A percentile compares a stretch with the other conserved stretches of the same genome.
phyloP scores from a whole-genome alignment of 208 protist species.

The Angomonas ambiguus region DNA sequence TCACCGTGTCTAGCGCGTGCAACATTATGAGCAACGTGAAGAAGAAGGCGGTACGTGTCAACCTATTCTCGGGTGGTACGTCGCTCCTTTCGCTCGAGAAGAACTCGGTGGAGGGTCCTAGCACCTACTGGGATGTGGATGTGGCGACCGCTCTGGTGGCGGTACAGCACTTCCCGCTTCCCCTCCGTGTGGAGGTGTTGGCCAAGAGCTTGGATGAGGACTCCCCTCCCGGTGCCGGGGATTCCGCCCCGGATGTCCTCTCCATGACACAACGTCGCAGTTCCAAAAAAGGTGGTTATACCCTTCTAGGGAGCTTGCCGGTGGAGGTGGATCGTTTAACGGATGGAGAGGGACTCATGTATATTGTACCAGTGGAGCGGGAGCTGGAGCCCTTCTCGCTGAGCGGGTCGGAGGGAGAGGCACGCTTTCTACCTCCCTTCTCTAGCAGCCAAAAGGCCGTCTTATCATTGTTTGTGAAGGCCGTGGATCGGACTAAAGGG shows the following conservation, averaged over 20 bases:
- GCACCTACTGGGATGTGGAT: slow-evolving; percentile 41
- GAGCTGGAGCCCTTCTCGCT: not conserved
- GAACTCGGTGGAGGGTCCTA: slow-evolving; percentile 19
- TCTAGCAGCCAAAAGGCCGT: slow-evolving; percentile 9
- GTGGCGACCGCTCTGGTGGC: slow-evolving; percentile 35
- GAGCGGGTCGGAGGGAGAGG: not conserved
- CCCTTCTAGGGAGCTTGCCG: not conserved
- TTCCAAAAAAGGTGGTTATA: not conserved
- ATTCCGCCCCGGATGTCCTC: slow-evolving; percentile 2
- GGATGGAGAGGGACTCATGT: not conserved
- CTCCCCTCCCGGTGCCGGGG: not conserved
- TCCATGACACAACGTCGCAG: slow-evolving; percentile 6
- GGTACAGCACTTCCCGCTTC: slow-evolving; percentile 7
- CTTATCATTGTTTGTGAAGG: slow-evolving; percentile 41
- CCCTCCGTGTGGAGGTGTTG: not conserved
- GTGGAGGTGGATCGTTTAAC: not conserved
- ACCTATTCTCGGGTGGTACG: slow-evolving; percentile 26
- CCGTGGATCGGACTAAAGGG: not conserved
- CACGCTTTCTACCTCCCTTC: not conserved
- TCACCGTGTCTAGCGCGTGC: slow-evolving; percentile 58
- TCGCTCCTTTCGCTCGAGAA: slow-evolving; percentile 42
- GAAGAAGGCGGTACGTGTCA: slow-evolving; percentile 39
- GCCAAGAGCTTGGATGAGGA: not conserved
- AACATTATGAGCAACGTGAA: slow-evolving; percentile 27
- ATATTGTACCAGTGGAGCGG: not conserved